Evolutionary conservation across 2,329 filamentous ascomycete species (phyloP), one percentile per base, ranked within the genome.

Genomic region (Tricladium varicosporioides): DNA sequence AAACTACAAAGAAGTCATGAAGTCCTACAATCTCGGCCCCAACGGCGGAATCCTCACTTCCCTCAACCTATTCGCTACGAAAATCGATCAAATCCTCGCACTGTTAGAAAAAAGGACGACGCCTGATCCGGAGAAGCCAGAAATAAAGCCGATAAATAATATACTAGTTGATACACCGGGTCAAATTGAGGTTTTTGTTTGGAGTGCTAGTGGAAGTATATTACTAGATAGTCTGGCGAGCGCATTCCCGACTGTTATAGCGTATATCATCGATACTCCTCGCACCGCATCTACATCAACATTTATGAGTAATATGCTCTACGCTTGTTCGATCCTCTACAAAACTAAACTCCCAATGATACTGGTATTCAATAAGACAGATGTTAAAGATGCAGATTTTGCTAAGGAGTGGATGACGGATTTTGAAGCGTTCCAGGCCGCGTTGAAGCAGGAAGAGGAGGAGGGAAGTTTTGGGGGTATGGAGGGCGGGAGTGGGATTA

Each of bases 271-370:
- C 73, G 94, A 99, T 74, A 99, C 94, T 1, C 94, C 95, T 2
- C 86, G 94, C 53, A 96, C 92, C 13, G 86, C 89, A 36, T 96
- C 91, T 42, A 97, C 94, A 0, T 92, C 89, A 61, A 99, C 94
- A 0, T 99, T 99, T 75, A 99, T 99, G 94, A 95, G 90, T 72
- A 99, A 99, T 76, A 99, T 99, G 94, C 86, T 99, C 45, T 99
- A 99, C 74, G 94, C 94, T 18, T 97, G 94, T 80, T 96, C 90
- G 59, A 99, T 99, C 63, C 83, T 99, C 14, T 99, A 99, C 83
- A 97, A 97, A 79, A 97, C 93, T 1, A 96, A 96, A 72, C 80
- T 99, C 0, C 94, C 94, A 19, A 99, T 99, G 94, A 95, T 99
- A 53, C 78, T 99, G 7, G 94, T 99, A 10, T 97, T 99, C 80